phyloP scores from a whole-genome alignment of 2,329 filamentous ascomycete species.

The Kalaharituber pfeilii region DNA sequence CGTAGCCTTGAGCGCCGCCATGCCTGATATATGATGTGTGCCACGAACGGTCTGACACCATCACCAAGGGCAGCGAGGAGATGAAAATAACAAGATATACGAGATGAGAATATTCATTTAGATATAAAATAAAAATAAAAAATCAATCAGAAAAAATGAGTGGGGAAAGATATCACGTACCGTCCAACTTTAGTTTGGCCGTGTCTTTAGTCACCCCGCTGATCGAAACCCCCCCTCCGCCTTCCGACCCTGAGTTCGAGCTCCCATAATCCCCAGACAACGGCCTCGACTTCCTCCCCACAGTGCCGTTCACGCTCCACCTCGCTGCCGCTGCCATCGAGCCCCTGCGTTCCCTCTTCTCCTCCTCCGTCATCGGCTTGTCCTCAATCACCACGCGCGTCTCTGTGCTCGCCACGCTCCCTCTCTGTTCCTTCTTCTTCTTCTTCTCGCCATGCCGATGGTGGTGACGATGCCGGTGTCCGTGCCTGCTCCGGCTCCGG shows the following conservation, averaged over 20 bases:
- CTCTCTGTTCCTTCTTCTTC: not conserved
- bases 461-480: not conserved
- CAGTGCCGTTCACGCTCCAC: not conserved
- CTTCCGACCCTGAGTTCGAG: not conserved
- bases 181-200: not conserved
- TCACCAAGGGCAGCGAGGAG: too few species aligned
- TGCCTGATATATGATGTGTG: too few species aligned
- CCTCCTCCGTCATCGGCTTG: not conserved
- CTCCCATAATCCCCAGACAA: not conserved
- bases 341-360: not conserved
- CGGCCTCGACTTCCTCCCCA: not conserved
- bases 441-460: not conserved
- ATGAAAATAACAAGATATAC: too few species aligned
- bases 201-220: not conserved
- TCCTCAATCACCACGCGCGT: not conserved
- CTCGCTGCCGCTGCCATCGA: not conserved
- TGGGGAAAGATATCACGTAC: not conserved
- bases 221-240: not conserved
- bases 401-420: not conserved
- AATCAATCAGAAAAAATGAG: too few species aligned
- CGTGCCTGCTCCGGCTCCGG: not conserved
- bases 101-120: too few species aligned
- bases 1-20: too few species aligned
- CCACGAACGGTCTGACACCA: too few species aligned
- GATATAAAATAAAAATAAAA: too few species aligned